Evolutionary conservation across 2,329 filamentous ascomycete species (phyloP).

Genomic region (Fusarium chlamydosporum): DNA sequence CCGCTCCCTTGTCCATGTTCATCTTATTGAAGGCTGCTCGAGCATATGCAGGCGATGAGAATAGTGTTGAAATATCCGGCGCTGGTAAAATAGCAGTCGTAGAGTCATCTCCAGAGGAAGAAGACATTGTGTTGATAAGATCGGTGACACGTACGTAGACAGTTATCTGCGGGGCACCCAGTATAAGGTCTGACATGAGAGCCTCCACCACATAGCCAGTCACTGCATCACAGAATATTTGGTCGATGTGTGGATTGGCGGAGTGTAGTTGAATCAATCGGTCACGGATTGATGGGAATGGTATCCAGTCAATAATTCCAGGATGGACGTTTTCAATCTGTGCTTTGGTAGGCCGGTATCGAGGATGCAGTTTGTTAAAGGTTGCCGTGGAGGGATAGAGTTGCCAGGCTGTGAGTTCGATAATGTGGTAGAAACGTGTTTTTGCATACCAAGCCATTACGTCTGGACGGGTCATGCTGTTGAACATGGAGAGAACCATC

Average conservation of each 20-base stretch:
- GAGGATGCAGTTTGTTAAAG: constrained; percentile 48
- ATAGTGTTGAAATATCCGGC: constrained; percentile 44
- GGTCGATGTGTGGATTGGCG: constrained; percentile 52
- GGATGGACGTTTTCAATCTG: constrained; percentile 50
- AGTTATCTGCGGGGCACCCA: constrained; percentile 46
- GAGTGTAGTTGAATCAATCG: constrained; percentile 51
- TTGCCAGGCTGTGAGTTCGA: constrained; percentile 55
- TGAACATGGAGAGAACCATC: constrained; percentile 55
- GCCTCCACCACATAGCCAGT: constrained; percentile 53
- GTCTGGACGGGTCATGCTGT: constrained; percentile 55
- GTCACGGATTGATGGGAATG: constrained; percentile 52
- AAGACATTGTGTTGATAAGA: constrained; percentile 50
- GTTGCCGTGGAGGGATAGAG: constrained; percentile 50
- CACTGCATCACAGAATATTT: constrained; percentile 55
- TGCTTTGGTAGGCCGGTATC: constrained; percentile 50
- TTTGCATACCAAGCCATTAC: constrained; percentile 60
- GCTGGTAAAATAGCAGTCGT: constrained; percentile 43
- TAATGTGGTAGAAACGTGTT: constrained; percentile 54
- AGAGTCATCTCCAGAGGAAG: constrained; percentile 2
- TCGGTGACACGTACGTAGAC: constrained; percentile 53
- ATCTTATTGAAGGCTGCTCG: constrained; percentile 48
- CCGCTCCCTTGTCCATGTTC: constrained; percentile 54
- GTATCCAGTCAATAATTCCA: constrained; percentile 53
- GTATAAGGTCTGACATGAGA: constrained; percentile 50
- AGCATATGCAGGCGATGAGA: constrained; percentile 46